Conservation (phyloP, 192 early-diverging fungal genomes). For the Coemansia sp. region DNA sequence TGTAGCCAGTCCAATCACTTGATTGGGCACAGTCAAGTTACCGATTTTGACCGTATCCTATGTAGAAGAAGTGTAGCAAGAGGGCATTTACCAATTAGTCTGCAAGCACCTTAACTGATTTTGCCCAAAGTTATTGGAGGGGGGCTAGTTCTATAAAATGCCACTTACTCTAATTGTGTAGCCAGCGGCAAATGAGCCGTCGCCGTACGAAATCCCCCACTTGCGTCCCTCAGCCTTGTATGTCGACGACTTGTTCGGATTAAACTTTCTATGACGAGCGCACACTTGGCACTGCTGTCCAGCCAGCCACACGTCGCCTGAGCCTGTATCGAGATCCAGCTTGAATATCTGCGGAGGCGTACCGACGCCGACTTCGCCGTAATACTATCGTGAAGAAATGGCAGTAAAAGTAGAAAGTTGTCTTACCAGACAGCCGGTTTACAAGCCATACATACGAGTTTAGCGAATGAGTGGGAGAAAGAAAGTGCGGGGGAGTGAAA, state of each 20-base stretch:
- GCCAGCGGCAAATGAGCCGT: conserved; percentile 60
- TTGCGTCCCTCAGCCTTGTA: conserved; percentile 60
- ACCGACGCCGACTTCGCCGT: conserved; percentile 65
- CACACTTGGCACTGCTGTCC: conserved; percentile 56
- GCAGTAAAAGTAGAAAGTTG: background rate
- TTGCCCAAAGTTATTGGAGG: background rate
- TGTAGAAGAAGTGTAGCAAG: background rate
- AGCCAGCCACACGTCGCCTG: conserved; percentile 70
- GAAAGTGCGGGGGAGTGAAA: background rate
- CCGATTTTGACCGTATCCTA: conserved; percentile 63
- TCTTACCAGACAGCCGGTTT: background rate
- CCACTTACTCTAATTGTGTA: conserved; percentile 43
- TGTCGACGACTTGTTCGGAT: conserved; percentile 58
- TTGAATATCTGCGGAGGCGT: conserved; percentile 70
- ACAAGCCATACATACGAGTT: background rate
- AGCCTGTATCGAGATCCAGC: conserved; percentile 73
- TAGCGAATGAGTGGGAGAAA: background rate
- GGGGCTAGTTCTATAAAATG: background rate
- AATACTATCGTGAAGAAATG: conserved; percentile 55
- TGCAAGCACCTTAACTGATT: background rate
- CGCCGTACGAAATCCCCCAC: conserved; percentile 68
- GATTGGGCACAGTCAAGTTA: conserved; percentile 58
- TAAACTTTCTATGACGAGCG: conserved; percentile 51
- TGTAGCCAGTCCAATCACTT: conserved; percentile 64
- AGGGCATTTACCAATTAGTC: background rate